Evolutionary conservation across 2,329 filamentous ascomycete genomes (phyloP), one percentile per base, ranked within the genome.

Genomic region (Endocalyx cinctus): DNA sequence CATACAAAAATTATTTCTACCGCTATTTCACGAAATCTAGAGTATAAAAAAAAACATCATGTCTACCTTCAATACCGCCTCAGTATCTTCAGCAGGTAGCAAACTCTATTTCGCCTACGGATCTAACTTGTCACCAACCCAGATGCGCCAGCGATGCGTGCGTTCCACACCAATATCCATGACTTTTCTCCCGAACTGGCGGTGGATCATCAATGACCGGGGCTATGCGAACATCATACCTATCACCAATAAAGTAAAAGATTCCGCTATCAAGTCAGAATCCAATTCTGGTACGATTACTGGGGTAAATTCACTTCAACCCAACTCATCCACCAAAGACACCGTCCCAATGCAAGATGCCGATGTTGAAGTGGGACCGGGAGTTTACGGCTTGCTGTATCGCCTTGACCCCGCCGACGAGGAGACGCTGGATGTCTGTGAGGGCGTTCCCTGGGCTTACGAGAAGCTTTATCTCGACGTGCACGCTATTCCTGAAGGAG

Each of bases 191-290:
- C 50, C 55, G 1, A 62, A 63, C 25, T 82, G 77, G 65, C 61
- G 56, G 27, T 87, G 79, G 79, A 66, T 82, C 33, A 84, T 87
- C 62, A 82, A 79, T 50, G 57, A 63, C 28, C 69, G 80, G 2
- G 80, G 80, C 11, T 84, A 79, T 52, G 82, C 82, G 25, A 87
- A 85, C 50, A 63, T 86, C n/a, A n/a, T n/a, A n/a, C n/a, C n/a
- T n/a, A n/a, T n/a, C n/a, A n/a, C n/a, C n/a, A n/a, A n/a, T n/a
- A n/a, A n/a, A n/a, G n/a, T n/a, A n/a, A n/a, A n/a, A n/a, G n/a
- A n/a, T n/a, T n/a, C n/a, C n/a, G n/a, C n/a, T n/a, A 69, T 78
- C 19, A 3, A 31, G 27, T 14, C 26, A 27, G 10, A 29, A 18
- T 4, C 28, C 19, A 6, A 27, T 12, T 17, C 13, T 31, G n/a